Conservation (phyloP, 129 eudicot species). For the Pittosporum tobira region DNA sequence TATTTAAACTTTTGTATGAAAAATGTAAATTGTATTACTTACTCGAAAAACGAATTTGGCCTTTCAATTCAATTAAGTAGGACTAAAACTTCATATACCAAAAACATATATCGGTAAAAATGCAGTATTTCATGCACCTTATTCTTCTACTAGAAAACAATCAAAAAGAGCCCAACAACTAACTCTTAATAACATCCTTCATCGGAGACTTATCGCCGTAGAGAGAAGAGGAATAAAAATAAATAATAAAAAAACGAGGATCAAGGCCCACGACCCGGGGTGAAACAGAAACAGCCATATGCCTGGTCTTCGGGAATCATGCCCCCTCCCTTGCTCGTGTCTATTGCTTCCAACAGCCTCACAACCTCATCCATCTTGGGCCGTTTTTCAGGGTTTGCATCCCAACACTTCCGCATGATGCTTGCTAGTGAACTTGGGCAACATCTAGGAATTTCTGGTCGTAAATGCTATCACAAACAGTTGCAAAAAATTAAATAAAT, state of each 20-base stretch:
- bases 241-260: slow-evolving; percentile 6
- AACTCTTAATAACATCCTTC: neutral
- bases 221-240: no score
- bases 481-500: neutral
- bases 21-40: no score
- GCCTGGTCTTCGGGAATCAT: slow-evolving; percentile 87
- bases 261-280: slow-evolving; percentile 62
- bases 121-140: slow-evolving; percentile 1
- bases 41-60: no score
- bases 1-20: no score
- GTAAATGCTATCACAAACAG: slow-evolving; percentile 39
- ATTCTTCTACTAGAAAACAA: neutral
- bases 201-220: neutral
- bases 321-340: slow-evolving; percentile 89
- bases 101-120: neutral
- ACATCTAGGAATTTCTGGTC: slow-evolving; percentile 83
- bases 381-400: slow-evolving; percentile 64
- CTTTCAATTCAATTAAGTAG: no score
- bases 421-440: slow-evolving; percentile 69
- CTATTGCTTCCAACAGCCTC: slow-evolving; percentile 70
- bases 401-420: slow-evolving; percentile 91
- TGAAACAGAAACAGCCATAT: slow-evolving; percentile 61
- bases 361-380: slow-evolving; percentile 97
- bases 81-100: neutral
- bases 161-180: neutral